Evolutionary conservation across 495 filamentous ascomycete species (phyloP), one percentile per base, ranked within the genome.

Genomic region (Beverwykella pulmonaria): DNA sequence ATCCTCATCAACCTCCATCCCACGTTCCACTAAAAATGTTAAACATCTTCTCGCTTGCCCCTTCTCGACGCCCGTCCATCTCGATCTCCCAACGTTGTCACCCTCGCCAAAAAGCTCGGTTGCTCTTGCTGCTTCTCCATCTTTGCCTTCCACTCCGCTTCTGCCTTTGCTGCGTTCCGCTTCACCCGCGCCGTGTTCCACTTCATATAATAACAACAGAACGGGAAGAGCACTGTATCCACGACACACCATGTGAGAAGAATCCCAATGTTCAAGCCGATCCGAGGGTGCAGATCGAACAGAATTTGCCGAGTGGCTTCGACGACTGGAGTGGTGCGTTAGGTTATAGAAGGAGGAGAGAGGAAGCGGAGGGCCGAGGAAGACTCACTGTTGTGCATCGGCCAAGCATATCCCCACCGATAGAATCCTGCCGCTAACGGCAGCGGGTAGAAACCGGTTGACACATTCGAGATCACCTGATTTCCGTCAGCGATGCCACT

Each of bases 351-450:
- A 49, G 15, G 15, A 17, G 4, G 22, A 32, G 52, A 54, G 36
- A 46, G 34, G 4, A 12, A 27, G 30, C 41, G 23, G 19, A 25
- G 32, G 44, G 48, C 22, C 4, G n/a, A 44, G 29, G 17, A 46
- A n/a, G 25, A 77, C 79, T 71, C 73, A 83, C 82, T 81, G 53
- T 83, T 77, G 75, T 91, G 85, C 73, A 91, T 75, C n/a, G 87
- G 88, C 87, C 87, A 90, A 9, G 85, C 88, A 77, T 87, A 88
- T 0, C 88, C 88, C 85, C 87, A 91, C 1, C 74, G 69, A 73
- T 86, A 91, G 73, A 89, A 89, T 0, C 73, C 75, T 0, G 85
- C 82, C 8, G 84, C 82, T 22, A 91, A 61, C 32, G 82, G 82
- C 26, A 91, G 70, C 0, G 80, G 70, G 76, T 90, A 89, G 74